These are phyloP conservation scores for Erodium moschatum DNA, from an alignment of 441 rosid species.

Conservation along the genomic window DNA sequence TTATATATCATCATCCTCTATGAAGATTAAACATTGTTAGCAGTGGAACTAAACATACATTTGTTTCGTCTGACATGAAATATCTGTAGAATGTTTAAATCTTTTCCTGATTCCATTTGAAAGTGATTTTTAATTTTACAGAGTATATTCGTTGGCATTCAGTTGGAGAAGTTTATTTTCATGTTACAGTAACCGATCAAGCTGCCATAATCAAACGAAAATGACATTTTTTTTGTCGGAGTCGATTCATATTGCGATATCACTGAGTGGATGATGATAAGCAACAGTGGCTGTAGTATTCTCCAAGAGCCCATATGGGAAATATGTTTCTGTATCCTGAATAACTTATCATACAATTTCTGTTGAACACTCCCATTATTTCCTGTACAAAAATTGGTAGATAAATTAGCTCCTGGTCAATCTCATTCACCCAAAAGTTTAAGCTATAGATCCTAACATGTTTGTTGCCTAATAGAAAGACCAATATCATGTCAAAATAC, in stretches of 20 bases:
- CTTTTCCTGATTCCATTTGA: not conserved
- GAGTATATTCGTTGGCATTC: not conserved
- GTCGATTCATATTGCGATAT: not conserved
- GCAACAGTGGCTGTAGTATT: constrained; percentile 22
- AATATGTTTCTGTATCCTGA: constrained; percentile 41
- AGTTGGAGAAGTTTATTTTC: not conserved
- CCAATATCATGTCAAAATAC: no score
- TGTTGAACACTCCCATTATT: constrained; percentile 44
- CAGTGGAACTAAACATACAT: not conserved
- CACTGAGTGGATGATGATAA: not conserved
- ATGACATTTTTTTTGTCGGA: no score
- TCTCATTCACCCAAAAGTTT: no score
- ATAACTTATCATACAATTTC: constrained; percentile 44
- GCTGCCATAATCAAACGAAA: no score
- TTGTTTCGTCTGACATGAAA: no score
- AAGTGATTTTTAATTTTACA: no score
- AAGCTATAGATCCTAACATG: no score
- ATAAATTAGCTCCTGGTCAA: not conserved
- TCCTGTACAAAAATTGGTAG: constrained; percentile 25
- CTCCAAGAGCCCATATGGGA: constrained; percentile 56
- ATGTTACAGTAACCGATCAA: no score
- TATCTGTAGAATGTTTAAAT: not conserved
- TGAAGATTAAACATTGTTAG: not conserved
- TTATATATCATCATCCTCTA: no score
- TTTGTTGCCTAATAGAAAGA: no score